phyloP scores from a whole-genome alignment of 805 yeast species.

The Cyberlindnera saturnus region DNA sequence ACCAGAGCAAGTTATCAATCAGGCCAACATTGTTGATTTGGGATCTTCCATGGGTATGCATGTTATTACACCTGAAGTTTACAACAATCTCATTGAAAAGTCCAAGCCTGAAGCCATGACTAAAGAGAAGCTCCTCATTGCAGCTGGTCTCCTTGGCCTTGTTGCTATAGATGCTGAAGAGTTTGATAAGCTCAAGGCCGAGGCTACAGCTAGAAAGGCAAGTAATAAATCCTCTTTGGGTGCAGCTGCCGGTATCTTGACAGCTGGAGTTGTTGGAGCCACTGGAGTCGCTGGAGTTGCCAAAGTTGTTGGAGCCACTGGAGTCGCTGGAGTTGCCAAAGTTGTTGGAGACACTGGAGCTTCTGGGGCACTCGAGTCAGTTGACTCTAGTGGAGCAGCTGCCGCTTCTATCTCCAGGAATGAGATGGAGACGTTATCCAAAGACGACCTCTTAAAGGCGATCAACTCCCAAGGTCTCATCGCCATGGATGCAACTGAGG shows the following conservation, averaged over 20 bases:
- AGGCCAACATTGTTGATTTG: slow-evolving; percentile 8
- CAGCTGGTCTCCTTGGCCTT: slow-evolving; percentile 26
- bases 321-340: background rate
- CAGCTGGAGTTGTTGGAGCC: slow-evolving; percentile 2
- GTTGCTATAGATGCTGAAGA: slow-evolving; percentile 13
- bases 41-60: slow-evolving; percentile 14
- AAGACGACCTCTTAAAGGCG: slow-evolving; percentile 11
- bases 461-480: slow-evolving; percentile 16
- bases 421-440: slow-evolving; percentile 1
- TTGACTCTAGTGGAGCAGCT: background rate
- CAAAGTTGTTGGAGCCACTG: slow-evolving; percentile 2
- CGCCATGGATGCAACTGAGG: slow-evolving; percentile 10
- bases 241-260: background rate
- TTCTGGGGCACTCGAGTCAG: background rate
- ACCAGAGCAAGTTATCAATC: slow-evolving; percentile 6
- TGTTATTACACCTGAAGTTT: slow-evolving; percentile 19
- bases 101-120: slow-evolving; percentile 4
- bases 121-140: slow-evolving; percentile 5
- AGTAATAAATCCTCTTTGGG: no score
- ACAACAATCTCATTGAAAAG: slow-evolving; percentile 11
- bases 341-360: background rate
- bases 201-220: background rate
- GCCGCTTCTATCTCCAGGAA: no score
- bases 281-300: background rate
- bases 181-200: slow-evolving; percentile 1